These are phyloP conservation scores for Wallacemonas sp. DNA, from an alignment of 208 protist genomes.

Conservation along the genomic window DNA sequence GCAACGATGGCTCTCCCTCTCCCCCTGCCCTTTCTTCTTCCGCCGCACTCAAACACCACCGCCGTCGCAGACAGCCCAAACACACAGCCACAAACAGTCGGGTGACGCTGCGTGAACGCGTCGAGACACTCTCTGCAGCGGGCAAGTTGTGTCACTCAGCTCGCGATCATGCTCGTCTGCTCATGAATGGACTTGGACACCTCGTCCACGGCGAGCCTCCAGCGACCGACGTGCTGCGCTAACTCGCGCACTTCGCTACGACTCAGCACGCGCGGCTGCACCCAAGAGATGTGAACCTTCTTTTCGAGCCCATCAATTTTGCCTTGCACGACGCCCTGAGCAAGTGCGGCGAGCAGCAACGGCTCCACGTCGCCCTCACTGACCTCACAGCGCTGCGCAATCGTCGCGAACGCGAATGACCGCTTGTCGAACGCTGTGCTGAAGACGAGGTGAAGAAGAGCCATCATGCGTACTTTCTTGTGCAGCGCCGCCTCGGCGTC, in stretches of 20 bases:
- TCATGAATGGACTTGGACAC: constrained; percentile 46
- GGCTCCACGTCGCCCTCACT: constrained; percentile 83
- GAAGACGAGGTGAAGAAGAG: constrained; percentile 95
- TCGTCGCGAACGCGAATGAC: constrained; percentile 78
- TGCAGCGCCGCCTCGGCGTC: constrained; percentile 24
- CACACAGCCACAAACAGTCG: too few relatives aligned
- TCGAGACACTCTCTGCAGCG: too few relatives aligned
- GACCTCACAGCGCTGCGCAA: constrained; percentile 71
- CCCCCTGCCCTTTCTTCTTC: not conserved
- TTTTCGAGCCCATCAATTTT: constrained; percentile 91
- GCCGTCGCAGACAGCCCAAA: too few relatives aligned
- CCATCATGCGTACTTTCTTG: constrained; percentile 94
- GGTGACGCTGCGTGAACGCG: too few relatives aligned
- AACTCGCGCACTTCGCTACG: constrained; percentile 74
- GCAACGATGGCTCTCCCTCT: not conserved
- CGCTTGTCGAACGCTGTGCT: constrained; percentile 91
- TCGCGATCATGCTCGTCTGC: constrained; percentile 21
- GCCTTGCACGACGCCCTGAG: constrained; percentile 92
- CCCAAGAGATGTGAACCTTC: constrained; percentile 85
- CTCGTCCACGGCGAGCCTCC: constrained; percentile 61
- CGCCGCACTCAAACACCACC: too few relatives aligned
- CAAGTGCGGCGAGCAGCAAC: constrained; percentile 93
- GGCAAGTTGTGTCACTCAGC: too few relatives aligned
- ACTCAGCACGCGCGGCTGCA: constrained; percentile 86
- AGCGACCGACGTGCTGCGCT: constrained; percentile 59